Evolutionary conservation across 768 basidiomycete species (phyloP).

Genomic region (Hirschioporus abietinus): DNA sequence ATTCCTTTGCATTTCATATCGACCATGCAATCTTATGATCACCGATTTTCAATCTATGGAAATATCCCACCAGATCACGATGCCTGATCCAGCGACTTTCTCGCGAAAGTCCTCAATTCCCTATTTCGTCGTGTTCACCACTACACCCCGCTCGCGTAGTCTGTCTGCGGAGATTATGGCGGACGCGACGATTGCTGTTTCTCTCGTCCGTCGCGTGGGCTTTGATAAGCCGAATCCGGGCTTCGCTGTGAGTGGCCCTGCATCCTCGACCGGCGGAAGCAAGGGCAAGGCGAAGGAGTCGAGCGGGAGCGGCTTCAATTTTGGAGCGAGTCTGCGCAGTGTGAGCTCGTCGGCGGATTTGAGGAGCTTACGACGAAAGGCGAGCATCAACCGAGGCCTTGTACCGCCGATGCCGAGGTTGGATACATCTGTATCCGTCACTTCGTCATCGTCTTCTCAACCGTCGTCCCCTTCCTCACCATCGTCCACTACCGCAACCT

Average conservation of each 20-base stretch:
- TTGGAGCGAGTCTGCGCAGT: not conserved
- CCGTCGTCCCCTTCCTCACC: slow-evolving; percentile 36
- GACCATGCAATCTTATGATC: not conserved
- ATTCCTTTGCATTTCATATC: not conserved
- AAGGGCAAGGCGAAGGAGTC: not conserved
- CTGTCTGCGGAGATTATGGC: slow-evolving; percentile 62
- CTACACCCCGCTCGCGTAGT: slow-evolving; percentile 46
- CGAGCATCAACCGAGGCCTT: slow-evolving; percentile 5
- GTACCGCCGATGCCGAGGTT: slow-evolving; percentile 3
- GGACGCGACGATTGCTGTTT: slow-evolving; percentile 67
- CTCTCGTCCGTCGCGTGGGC: slow-evolving; percentile 54
- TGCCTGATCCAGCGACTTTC: slow-evolving; percentile 58
- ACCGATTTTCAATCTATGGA: not conserved
- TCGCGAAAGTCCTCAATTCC: slow-evolving; percentile 58
- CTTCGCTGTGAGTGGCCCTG: slow-evolving; percentile 2
- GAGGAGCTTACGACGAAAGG: not conserved
- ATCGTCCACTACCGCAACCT: slow-evolving; percentile 11
- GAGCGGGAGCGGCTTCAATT: not conserved
- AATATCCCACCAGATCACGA: slow-evolving; percentile 44
- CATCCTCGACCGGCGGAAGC: slow-evolving; percentile 6
- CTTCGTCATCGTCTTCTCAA: not conserved
- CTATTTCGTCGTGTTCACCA: slow-evolving; percentile 70
- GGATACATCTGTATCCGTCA: not conserved
- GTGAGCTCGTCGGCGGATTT: not conserved
- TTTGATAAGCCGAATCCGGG: slow-evolving; percentile 34